phyloP scores from a whole-genome alignment of 257 asterid species.

The Handroanthus guayacan region DNA sequence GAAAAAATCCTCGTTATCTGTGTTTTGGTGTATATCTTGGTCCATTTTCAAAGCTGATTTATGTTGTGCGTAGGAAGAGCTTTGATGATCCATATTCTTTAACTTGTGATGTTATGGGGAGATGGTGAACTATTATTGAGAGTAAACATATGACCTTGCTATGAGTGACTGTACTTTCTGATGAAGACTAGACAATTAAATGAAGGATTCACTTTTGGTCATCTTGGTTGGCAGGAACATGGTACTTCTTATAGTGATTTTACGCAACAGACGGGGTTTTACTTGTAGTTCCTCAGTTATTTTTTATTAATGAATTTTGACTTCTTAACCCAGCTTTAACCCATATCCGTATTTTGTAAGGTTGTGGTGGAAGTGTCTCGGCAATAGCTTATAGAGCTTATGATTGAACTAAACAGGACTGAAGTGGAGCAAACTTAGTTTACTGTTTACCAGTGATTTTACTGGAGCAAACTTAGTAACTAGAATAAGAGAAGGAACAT shows the following conservation, averaged over 20 bases:
- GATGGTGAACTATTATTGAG: slow-evolving; percentile 11
- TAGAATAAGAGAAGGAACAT: not conserved
- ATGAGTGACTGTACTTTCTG: slow-evolving; percentile 16
- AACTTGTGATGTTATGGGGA: slow-evolving; percentile 23
- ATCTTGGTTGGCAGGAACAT: not conserved
- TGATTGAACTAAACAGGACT: slow-evolving; percentile 11
- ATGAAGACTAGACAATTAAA: slow-evolving; percentile 3
- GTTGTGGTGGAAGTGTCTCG: slow-evolving; percentile 11
- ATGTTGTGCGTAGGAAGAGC: slow-evolving; percentile 6
- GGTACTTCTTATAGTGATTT: too few species aligned
- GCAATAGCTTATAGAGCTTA: slow-evolving; percentile 13
- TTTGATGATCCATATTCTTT: slow-evolving; percentile 20
- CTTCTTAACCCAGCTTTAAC: not conserved
- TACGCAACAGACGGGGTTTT: not conserved
- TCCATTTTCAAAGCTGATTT: slow-evolving; percentile 21
- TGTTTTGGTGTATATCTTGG: not conserved
- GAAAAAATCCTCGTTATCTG: not conserved
- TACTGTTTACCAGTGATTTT: not conserved
- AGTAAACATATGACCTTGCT: slow-evolving; percentile 6
- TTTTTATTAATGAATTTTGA: not conserved
- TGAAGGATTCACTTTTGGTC: slow-evolving; percentile 9
- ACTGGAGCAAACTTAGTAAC: not conserved
- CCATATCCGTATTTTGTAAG: not conserved
- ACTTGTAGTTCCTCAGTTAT: slow-evolving; percentile 13
- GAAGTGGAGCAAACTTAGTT: slow-evolving; percentile 4